These are phyloP conservation scores for Ammopiptanthus mongolicus DNA, from an alignment of 306 rosid genomes.

Conservation along the genomic window DNA sequence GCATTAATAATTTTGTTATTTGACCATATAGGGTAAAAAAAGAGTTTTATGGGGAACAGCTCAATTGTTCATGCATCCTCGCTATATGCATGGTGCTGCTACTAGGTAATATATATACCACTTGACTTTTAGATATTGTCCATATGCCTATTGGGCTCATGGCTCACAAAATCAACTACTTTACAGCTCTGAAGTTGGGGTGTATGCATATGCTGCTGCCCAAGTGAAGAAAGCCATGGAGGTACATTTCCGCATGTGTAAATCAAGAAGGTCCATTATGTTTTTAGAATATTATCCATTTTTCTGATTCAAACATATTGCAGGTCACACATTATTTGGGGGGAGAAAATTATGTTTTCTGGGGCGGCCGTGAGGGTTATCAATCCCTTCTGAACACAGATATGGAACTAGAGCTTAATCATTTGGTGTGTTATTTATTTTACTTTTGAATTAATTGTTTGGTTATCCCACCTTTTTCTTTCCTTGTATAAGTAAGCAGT, in stretches of 20 bases:
- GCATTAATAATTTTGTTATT: neutral
- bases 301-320: constrained; percentile 19
- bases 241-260: constrained; percentile 38
- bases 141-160: constrained; percentile 1
- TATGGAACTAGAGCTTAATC: constrained; percentile 94
- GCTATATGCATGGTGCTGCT: constrained; percentile 96
- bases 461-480: neutral
- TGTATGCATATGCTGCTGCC: constrained; percentile 90
- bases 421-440: constrained; percentile 49
- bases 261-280: neutral
- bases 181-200: constrained; percentile 77
- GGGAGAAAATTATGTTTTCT: constrained; percentile 91
- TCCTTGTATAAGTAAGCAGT: neutral
- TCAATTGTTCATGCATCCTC: constrained; percentile 90
- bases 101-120: constrained; percentile 56
- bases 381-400: constrained; percentile 92
- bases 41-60: constrained; percentile 93
- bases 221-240: constrained; percentile 99
- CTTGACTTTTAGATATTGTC: neutral
- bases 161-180: constrained; percentile 18
- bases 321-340: constrained; percentile 93
- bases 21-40: constrained; percentile 50
- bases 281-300: constrained; percentile 2
- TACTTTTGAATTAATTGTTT: neutral
- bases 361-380: constrained; percentile 99